Evolutionary conservation across 306 rosid species (phyloP), one percentile per base, ranked within the genome.

Genomic region (Phaseolus lunatus): DNA sequence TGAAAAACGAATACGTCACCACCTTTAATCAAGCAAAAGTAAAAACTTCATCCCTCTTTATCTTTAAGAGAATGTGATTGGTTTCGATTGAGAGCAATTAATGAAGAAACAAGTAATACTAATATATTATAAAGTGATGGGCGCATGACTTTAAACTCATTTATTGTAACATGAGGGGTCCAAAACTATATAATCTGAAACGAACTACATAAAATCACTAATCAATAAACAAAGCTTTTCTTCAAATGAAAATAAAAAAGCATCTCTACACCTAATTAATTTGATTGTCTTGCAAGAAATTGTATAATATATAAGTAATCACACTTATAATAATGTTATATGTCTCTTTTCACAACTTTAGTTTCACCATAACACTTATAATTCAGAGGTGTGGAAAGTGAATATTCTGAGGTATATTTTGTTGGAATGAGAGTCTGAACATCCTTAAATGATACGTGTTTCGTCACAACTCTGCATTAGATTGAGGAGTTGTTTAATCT

Each of bases 131-230:
- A 70, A 72, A 73, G 80, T 57, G 73, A 58, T 67, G 24, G 71
- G 35, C 80, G 74, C 76, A 2, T 27, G 41, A 26, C 82, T 85
- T 70, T 75, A 43, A 31, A 61, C 50, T 79, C 11, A 12, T 44
- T 56, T 69, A 4, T 45, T 35, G 72, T 64, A 64, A 76, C 27
- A 4, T 14, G 20, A 71, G 76, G 66, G 84, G 27, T 81, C 71
- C 50, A 48, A 63, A 23, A 56, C 76, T 50, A 67, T 76, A 57
- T 76, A 57, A 78, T 84, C 73, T 27, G 24, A 85, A 78, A 89
- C 80, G 78, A 76, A 78, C 80, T 81, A 76, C 73, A 87, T 86
- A 89, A 81, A 82, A 80, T 80, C 67, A 54, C 68, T 24, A 41
- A 78, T 75, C 15, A 69, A 56, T 35, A 66, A 43, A 11, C 14